Conservation (phyloP, 306 rosid species). For the Quercus alba region DNA sequence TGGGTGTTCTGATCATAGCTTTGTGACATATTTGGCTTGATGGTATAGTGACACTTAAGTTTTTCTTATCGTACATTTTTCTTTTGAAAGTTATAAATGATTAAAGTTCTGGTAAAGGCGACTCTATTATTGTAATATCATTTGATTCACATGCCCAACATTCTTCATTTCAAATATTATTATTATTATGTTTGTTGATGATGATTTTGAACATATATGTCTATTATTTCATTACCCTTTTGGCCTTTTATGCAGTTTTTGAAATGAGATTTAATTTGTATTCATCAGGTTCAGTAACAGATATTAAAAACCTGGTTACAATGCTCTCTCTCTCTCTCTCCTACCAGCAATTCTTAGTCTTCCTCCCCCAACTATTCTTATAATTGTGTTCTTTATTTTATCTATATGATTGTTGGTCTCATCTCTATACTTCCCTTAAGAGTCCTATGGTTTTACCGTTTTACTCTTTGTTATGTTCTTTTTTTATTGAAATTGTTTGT, state of each 20-base stretch:
- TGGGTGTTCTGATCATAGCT: neutral
- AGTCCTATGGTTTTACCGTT: too few species aligned
- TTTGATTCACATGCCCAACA: neutral
- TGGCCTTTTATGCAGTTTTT: neutral
- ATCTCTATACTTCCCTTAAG: too few species aligned
- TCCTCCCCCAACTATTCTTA: too few species aligned
- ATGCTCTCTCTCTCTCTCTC: too few species aligned
- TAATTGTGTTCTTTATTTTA: too few species aligned
- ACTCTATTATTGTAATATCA: neutral
- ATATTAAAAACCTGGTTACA: too few species aligned
- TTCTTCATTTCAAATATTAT: neutral
- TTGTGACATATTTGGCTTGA: conserved; percentile 6
- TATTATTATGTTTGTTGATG: neutral
- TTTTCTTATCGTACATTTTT: conserved; percentile 13
- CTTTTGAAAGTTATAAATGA: neutral
- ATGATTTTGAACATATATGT: neutral
- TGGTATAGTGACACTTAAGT: neutral
- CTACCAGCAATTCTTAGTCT: too few species aligned
- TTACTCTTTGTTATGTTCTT: too few species aligned
- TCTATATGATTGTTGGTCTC: too few species aligned
- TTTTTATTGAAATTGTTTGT: too few species aligned
- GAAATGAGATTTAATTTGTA: neutral
- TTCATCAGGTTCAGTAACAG: neutral
- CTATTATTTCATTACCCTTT: neutral
- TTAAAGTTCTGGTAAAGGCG: neutral